Conservation (phyloP, 2,329 filamentous ascomycete genomes). For the Xylariaceae sp. region DNA sequence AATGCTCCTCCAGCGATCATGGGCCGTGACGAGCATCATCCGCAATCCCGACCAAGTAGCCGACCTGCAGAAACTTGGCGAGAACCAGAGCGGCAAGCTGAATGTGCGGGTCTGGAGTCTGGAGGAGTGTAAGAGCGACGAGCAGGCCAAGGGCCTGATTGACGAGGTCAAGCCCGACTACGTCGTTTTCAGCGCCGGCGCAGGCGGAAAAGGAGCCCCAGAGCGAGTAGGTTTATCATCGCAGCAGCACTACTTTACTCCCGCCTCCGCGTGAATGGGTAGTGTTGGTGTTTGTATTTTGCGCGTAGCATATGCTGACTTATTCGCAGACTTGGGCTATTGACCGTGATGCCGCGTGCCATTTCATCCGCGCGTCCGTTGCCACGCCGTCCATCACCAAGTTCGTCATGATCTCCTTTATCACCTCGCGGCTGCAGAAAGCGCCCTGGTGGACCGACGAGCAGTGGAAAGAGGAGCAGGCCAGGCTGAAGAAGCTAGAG, state of each 20-base stretch:
- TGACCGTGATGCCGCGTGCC: slow-evolving; percentile 64
- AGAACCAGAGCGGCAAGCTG: slow-evolving; percentile 66
- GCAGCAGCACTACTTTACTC: background rate
- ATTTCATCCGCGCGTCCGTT: slow-evolving; percentile 67
- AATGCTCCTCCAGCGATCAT: slow-evolving; percentile 74
- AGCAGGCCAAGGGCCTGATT: slow-evolving; percentile 68
- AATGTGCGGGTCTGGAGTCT: slow-evolving; percentile 74
- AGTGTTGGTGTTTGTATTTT: too few species aligned
- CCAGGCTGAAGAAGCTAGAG: slow-evolving; percentile 52
- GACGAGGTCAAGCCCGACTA: slow-evolving; percentile 68
- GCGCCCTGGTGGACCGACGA: slow-evolving; percentile 62
- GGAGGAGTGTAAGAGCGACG: slow-evolving; percentile 70
- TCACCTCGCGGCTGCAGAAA: slow-evolving; percentile 57
- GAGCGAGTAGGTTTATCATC: slow-evolving; percentile 49
- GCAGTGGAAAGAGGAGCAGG: slow-evolving; percentile 52
- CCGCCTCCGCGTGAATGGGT: too few species aligned
- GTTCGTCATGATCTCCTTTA: slow-evolving; percentile 71
- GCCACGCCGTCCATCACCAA: slow-evolving; percentile 60
- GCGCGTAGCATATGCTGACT: too few species aligned
- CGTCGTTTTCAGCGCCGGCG: slow-evolving; percentile 72
- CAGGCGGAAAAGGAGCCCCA: slow-evolving; percentile 64
- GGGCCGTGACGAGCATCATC: slow-evolving; percentile 81
- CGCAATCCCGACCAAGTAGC: slow-evolving; percentile 72
- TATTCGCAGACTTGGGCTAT: slow-evolving; percentile 42
- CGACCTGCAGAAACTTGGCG: slow-evolving; percentile 67